A percentile compares a stretch with the other conserved stretches of the same genome.
Conservation (phyloP, 768 basidiomycete species). For the Hygrocybe coccinea region DNA sequence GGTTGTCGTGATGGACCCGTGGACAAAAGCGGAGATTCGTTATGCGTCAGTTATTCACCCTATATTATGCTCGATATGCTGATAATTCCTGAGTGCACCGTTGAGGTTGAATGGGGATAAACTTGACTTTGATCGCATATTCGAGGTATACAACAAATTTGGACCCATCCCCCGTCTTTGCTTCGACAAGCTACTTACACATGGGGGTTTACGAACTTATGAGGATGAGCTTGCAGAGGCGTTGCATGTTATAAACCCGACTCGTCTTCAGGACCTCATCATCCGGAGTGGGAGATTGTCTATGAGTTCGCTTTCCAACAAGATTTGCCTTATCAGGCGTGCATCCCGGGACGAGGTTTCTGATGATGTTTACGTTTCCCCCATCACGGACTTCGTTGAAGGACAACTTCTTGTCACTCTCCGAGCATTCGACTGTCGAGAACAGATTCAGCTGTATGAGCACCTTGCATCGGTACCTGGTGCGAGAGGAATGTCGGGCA, state of each 20-base stretch:
- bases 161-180: constrained; percentile 14
- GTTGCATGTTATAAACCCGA: neutral
- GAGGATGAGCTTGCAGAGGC: neutral
- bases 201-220: neutral
- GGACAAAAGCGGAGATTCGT: constrained; percentile 3
- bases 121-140: no score
- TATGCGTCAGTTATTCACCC: constrained; percentile 9
- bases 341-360: neutral
- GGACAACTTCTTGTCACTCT: neutral
- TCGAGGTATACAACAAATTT: constrained; percentile 8
- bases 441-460: constrained; percentile 1
- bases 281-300: neutral
- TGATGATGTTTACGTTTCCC: neutral
- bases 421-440: neutral
- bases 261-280: neutral
- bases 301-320: neutral
- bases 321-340: neutral
- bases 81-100: neutral
- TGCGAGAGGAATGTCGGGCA: constrained; percentile 1
- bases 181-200: constrained; percentile 2
- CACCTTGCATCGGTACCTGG: neutral
- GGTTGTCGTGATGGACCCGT: neutral
- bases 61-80: neutral
- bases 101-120: neutral
- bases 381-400: constrained; percentile 1